Evolutionary conservation across 441 rosid species (phyloP).

Genomic region (Erodium trifolium): DNA sequence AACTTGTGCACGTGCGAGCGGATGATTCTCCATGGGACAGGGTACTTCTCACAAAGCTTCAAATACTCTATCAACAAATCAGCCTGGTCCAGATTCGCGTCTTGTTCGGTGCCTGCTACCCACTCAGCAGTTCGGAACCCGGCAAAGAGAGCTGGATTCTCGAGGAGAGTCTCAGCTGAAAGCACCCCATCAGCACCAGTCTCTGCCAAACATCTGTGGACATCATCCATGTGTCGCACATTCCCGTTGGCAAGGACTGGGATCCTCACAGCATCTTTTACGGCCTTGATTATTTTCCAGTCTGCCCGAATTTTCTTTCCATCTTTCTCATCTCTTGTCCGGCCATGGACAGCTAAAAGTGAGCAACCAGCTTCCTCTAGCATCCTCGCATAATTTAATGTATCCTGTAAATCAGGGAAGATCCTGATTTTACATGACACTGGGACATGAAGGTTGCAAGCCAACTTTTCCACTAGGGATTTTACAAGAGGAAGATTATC

Average conservation of each 20-base stretch:
- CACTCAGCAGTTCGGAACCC: slow-evolving; percentile 70
- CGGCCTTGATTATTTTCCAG: slow-evolving; percentile 74
- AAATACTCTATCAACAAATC: slow-evolving; percentile 65
- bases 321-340: slow-evolving; percentile 80
- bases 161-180: slow-evolving; percentile 89
- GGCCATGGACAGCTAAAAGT: slow-evolving; percentile 76
- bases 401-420: slow-evolving; percentile 64
- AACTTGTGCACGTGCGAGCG: slow-evolving; percentile 79
- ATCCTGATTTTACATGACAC: slow-evolving; percentile 86
- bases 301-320: slow-evolving; percentile 66
- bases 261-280: slow-evolving; percentile 47
- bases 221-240: slow-evolving; percentile 73
- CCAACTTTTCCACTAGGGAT: slow-evolving; percentile 66
- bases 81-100: slow-evolving; percentile 66
- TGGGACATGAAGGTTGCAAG: slow-evolving; percentile 51
- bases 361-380: slow-evolving; percentile 92
- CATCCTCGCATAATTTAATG: slow-evolving; percentile 71
- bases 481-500: slow-evolving; percentile 80
- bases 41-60: slow-evolving; percentile 69
- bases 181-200: slow-evolving; percentile 84
- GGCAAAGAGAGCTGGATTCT: slow-evolving; percentile 80
- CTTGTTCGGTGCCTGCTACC: slow-evolving; percentile 35
- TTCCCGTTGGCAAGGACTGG: slow-evolving; percentile 91
- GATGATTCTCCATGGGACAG: slow-evolving; percentile 86
- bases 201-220: slow-evolving; percentile 45